phyloP scores from a whole-genome alignment of 768 basidiomycete genomes.

The Russula lepida region DNA sequence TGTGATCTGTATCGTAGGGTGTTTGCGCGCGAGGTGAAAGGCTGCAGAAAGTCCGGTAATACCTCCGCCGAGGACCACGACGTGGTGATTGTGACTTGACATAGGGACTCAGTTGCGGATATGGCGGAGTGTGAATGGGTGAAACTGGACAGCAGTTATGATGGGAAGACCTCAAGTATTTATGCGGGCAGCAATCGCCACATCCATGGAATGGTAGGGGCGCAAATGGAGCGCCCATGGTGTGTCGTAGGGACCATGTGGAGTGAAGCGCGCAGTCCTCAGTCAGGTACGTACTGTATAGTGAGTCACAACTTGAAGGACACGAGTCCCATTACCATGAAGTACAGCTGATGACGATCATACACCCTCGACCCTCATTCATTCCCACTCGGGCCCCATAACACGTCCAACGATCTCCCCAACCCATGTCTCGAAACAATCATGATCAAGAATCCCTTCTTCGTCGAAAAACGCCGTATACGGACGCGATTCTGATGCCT shows the following conservation, averaged over 20 bases:
- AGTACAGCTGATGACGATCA: constrained; percentile 13
- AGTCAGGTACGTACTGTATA: neutral
- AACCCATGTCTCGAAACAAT: constrained; percentile 70
- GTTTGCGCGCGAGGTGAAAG: constrained; percentile 62
- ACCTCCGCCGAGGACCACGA: constrained; percentile 74
- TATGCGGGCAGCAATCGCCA: no score
- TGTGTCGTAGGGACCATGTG: neutral
- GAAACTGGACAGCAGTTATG: neutral
- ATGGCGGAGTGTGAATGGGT: neutral
- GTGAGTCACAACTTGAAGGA: neutral
- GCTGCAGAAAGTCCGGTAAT: constrained; percentile 76
- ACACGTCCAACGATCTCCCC: constrained; percentile 59
- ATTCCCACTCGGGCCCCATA: constrained; percentile 50
- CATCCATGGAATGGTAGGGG: no score
- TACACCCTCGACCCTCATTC: constrained; percentile 5
- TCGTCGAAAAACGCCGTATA: constrained; percentile 79
- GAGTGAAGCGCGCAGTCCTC: neutral
- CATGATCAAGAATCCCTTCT: constrained; percentile 69
- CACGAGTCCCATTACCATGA: neutral
- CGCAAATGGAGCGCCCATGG: neutral
- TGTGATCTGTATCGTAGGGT: constrained; percentile 50
- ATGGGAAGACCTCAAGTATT: neutral
- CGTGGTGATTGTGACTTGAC: constrained; percentile 24
- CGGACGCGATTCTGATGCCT: constrained; percentile 44
- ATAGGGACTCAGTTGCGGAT: neutral